Conservation (phyloP, 2,329 filamentous ascomycete genomes). For the Aureobasidium sp. region DNA sequence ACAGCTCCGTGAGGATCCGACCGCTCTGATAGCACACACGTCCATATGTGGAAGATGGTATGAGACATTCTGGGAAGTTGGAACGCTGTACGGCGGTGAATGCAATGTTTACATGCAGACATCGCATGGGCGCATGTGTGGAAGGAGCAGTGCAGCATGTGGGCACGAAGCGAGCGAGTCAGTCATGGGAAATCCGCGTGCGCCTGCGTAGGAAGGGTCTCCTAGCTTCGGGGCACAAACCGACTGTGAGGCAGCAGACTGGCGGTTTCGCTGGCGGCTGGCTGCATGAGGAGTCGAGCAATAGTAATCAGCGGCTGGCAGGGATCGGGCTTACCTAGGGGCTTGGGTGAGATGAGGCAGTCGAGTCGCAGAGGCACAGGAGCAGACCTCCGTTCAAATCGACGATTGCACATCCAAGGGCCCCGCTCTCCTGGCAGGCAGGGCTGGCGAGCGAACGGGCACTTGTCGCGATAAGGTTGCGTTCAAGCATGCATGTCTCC, state of each 20-base stretch:
- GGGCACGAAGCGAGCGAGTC: neutral
- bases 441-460: conserved; percentile 10
- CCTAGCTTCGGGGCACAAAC: neutral
- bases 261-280: conserved; percentile 1
- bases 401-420: conserved; percentile 9
- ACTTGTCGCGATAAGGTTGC: conserved; percentile 16
- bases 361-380: conserved; percentile 1
- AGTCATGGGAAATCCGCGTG: neutral
- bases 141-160: neutral
- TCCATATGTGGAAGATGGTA: neutral
- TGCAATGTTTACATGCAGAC: neutral
- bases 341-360: neutral
- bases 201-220: neutral
- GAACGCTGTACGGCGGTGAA: neutral
- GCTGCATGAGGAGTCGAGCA: neutral
- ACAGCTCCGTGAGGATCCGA: neutral
- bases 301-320: neutral
- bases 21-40: neutral
- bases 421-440: conserved; percentile 12
- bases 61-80: neutral
- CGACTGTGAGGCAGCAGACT: neutral
- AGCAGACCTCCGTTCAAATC: neutral
- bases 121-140: conserved; percentile 3
- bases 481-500: conserved; percentile 16
- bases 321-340: conserved; percentile 2